Percentiles rank a stretch among this genome's conserved stretches.
Conservation (phyloP, 495 filamentous ascomycete species). For the Amphirosellinia nigrospora region DNA sequence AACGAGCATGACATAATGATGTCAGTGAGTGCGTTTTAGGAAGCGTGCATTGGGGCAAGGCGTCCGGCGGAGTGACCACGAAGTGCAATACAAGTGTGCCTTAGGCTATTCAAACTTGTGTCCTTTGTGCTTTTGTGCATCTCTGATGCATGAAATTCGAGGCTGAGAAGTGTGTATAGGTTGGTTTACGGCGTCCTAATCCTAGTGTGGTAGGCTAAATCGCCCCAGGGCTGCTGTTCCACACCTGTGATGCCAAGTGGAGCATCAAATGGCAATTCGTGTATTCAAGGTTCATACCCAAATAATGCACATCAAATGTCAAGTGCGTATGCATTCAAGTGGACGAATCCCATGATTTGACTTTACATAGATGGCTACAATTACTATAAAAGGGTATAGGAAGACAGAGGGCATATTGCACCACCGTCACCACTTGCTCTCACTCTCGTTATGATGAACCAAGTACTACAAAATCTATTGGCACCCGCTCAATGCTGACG, state of each 20-base stretch:
- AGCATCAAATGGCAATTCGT: not conserved
- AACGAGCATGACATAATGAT: conserved; percentile 1
- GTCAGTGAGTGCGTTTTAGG: conserved; percentile 9
- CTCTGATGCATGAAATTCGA: not conserved
- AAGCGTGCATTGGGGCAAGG: conserved; percentile 21
- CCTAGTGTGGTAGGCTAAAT: not conserved
- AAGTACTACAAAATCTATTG: not conserved
- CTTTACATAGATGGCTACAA: no score
- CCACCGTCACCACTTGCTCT: not conserved
- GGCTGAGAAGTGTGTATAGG: not conserved
- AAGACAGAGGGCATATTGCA: not conserved
- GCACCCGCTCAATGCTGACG: not conserved
- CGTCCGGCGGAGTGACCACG: conserved; percentile 9
- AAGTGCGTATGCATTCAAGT: no score
- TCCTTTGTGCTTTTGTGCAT: conserved; percentile 1
- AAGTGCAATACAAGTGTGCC: not conserved
- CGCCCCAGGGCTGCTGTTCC: not conserved
- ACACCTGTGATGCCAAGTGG: not conserved
- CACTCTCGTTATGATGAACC: not conserved
- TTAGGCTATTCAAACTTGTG: not conserved
- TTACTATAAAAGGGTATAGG: not conserved
- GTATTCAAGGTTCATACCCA: not conserved
- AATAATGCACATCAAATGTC: not conserved
- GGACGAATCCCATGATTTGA: no score
- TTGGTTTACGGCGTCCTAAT: not conserved